phyloP scores from a whole-genome alignment of 345 rosid genomes.

The Tarenaya hassleriana region DNA sequence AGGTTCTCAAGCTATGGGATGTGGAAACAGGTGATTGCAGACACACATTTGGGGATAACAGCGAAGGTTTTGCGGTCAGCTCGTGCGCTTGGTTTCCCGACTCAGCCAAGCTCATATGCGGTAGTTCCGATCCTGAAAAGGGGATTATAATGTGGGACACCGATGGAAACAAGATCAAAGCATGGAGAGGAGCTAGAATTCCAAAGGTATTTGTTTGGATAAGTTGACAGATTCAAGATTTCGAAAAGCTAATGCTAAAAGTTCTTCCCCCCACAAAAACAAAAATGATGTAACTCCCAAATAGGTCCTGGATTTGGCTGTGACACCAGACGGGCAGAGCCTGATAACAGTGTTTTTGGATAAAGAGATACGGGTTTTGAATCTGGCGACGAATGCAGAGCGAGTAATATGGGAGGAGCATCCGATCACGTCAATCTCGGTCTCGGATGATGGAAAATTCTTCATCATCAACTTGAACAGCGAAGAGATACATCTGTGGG shows the following conservation, averaged over 20 bases:
- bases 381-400: conserved; percentile 57
- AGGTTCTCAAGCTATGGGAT: conserved; percentile 93
- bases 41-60: conserved; percentile 78
- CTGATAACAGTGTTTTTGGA: conserved; percentile 56
- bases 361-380: conserved; percentile 54
- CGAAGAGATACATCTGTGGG: conserved; percentile 92
- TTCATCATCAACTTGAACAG: conserved; percentile 75
- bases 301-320: conserved; percentile 57
- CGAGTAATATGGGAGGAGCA: conserved; percentile 61
- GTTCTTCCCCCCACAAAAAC: too few relatives aligned
- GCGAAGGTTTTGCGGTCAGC: conserved; percentile 65
- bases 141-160: conserved; percentile 88
- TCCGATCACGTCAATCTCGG: conserved; percentile 51
- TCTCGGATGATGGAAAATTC: conserved; percentile 58
- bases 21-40: conserved; percentile 79
- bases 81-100: conserved; percentile 98
- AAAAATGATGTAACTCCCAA: conserved; percentile 4
- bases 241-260: not conserved
- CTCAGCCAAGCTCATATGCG: conserved; percentile 77
- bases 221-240: conserved; percentile 11
- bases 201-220: conserved; percentile 46
- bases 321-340: conserved; percentile 73
- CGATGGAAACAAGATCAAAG: conserved; percentile 74
- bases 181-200: conserved; percentile 76
- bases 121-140: conserved; percentile 75